These are phyloP conservation scores for Cyclocybe cylindracea DNA, from an alignment of 768 basidiomycete genomes.

Conservation along the genomic window DNA sequence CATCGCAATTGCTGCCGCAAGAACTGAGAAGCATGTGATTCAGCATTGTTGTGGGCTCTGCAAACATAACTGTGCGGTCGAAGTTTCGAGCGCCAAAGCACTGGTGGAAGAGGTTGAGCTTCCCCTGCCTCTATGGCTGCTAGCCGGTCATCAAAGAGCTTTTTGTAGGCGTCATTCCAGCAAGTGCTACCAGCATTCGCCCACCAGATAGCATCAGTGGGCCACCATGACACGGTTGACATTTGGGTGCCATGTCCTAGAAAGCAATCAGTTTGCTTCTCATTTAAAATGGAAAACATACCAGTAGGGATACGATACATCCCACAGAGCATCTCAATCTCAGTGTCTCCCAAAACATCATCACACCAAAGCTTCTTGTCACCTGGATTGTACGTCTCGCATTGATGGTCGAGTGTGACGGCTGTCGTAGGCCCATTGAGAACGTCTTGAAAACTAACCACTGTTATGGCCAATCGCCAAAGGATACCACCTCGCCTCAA, in stretches of 20 bases:
- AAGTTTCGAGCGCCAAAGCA: too few species aligned
- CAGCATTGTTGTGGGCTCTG: too few species aligned
- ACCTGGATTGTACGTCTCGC: not conserved
- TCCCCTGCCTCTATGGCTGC: too few species aligned
- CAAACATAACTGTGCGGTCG: too few species aligned
- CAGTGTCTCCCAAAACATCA: not conserved
- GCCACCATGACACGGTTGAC: not conserved
- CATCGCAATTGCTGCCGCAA: too few species aligned
- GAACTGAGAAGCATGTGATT: too few species aligned
- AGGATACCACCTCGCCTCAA: slow-evolving; percentile 4
- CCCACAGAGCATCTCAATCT: not conserved
- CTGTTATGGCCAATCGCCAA: slow-evolving; percentile 3
- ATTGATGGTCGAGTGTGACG: not conserved
- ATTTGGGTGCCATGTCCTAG: not conserved
- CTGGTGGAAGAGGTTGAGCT: too few species aligned
- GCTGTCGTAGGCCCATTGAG: not conserved
- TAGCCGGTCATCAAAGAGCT: too few species aligned
- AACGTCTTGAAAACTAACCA: not conserved
- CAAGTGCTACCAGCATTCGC: too few species aligned
- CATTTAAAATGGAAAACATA: not conserved
- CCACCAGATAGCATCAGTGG: too few species aligned
- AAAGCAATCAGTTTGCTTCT: not conserved
- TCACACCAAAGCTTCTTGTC: not conserved
- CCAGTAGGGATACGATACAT: not conserved
- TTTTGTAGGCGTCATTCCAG: too few species aligned